Percentiles rank a stretch among this genome's conserved stretches.
phyloP scores from a whole-genome alignment of 2,329 filamentous ascomycete genomes.

The Catunica adiposa region DNA sequence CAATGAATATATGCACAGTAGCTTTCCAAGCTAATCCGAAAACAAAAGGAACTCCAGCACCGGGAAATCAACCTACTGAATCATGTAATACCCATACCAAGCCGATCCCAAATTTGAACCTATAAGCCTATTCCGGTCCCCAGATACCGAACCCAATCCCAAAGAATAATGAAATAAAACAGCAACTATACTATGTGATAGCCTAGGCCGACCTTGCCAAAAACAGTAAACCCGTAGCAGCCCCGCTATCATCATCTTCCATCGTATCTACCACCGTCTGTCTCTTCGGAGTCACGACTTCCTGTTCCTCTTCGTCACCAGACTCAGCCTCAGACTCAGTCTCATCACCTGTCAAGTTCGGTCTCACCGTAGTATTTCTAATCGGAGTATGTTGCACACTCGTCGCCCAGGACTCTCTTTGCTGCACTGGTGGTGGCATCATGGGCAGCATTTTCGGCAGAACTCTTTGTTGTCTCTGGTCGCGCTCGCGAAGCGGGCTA shows the following conservation, averaged over 20 bases:
- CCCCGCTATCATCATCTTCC: slow-evolving; percentile 22
- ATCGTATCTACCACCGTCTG: slow-evolving; percentile 19
- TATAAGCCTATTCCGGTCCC: no score
- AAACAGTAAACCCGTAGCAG: slow-evolving; percentile 25
- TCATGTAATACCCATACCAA: not conserved
- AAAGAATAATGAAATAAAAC: no score
- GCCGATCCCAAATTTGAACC: not conserved
- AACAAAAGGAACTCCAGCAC: not conserved
- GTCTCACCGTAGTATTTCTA: not conserved
- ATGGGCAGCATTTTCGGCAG: not conserved
- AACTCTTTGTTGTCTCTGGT: not conserved
- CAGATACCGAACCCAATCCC: no score
- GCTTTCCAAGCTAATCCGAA: not conserved
- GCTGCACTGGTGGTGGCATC: not conserved
- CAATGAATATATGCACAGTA: not conserved
- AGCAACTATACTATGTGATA: no score
- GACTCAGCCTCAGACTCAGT: slow-evolving; percentile 19
- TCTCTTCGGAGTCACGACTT: slow-evolving; percentile 1
- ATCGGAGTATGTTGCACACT: not conserved
- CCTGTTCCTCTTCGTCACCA: not conserved
- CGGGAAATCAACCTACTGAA: not conserved
- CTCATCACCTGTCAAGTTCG: slow-evolving; percentile 9
- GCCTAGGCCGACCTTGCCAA: slow-evolving; percentile 1
- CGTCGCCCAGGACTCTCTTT: not conserved
- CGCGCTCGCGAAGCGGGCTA: slow-evolving; percentile 1